These are phyloP conservation scores for Phanerochaete sordida DNA, from an alignment of 768 basidiomycete genomes.

Conservation along the genomic window DNA sequence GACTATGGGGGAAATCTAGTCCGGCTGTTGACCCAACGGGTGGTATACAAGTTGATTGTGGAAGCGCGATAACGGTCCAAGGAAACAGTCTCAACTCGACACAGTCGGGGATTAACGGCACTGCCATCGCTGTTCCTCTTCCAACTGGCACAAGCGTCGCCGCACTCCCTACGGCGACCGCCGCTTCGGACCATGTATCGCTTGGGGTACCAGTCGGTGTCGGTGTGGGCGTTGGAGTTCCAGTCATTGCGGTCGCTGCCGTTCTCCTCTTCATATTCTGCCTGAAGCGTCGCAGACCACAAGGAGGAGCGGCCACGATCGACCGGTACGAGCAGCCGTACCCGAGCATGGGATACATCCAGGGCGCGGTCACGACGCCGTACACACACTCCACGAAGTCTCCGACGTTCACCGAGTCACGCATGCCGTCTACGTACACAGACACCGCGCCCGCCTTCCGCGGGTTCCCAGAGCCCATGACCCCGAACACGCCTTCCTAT, in stretches of 20 bases:
- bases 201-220: slow-evolving; percentile 34
- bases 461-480: no score
- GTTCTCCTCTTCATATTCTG: slow-evolving; percentile 12
- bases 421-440: not conserved
- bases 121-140: no score
- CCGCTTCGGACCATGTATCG: no score
- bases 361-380: not conserved
- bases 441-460: not conserved
- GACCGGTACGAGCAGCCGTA: no score
- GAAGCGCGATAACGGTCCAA: slow-evolving; percentile 31
- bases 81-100: slow-evolving; percentile 27
- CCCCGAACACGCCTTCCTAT: no score
- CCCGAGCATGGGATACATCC: no score
- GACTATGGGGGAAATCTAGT: slow-evolving; percentile 30
- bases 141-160: no score
- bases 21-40: slow-evolving; percentile 15
- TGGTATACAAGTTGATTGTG: slow-evolving; percentile 23
- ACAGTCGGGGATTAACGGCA: no score
- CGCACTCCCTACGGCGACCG: no score
- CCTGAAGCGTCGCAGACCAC: not conserved
- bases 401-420: not conserved
- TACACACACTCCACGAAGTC: not conserved
- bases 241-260: slow-evolving; percentile 25
- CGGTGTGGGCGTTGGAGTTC: slow-evolving; percentile 26
- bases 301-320: not conserved